A percentile compares a stretch with the other conserved stretches of the same genome.
Conservation (phyloP, 306 rosid species). For the Arachis stenosperma region DNA sequence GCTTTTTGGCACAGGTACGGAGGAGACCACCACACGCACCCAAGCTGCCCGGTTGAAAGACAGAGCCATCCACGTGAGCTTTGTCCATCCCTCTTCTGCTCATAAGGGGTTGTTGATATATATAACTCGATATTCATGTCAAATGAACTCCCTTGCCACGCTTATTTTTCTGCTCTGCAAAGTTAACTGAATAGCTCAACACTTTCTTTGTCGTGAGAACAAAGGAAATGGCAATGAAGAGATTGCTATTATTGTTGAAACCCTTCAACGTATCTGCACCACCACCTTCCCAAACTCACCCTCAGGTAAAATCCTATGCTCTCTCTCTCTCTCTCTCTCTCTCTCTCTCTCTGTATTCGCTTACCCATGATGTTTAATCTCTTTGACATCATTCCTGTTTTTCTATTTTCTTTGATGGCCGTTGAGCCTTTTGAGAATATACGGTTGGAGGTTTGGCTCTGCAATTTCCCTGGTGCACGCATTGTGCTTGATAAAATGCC, state of each 20-base stretch:
- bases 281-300: slow-evolving; percentile 55
- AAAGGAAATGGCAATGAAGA: slow-evolving; percentile 44
- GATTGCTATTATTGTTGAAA: slow-evolving; percentile 62
- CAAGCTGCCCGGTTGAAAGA: too few species aligned
- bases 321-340: slow-evolving; percentile 4
- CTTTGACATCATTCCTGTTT: slow-evolving; percentile 4
- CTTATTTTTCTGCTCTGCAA: not conserved
- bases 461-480: slow-evolving; percentile 40
- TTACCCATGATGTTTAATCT: not conserved
- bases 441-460: not conserved
- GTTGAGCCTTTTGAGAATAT: not conserved
- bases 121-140: too few species aligned
- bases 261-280: slow-evolving; percentile 56
- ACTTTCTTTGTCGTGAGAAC: not conserved
- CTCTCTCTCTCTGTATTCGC: slow-evolving; percentile 16
- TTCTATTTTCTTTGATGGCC: not conserved
- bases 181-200: not conserved
- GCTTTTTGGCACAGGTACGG: too few species aligned
- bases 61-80: too few species aligned
- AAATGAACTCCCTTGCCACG: not conserved
- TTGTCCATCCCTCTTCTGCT: too few species aligned
- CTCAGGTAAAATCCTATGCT: slow-evolving; percentile 49
- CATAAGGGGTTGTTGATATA: too few species aligned
- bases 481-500: slow-evolving; percentile 55
- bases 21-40: too few species aligned